Percentiles rank a stretch among this genome's conserved stretches.
These are phyloP conservation scores for Tephrocybe sp. DNA, from an alignment of 768 basidiomycete genomes.

Conservation along the genomic window DNA sequence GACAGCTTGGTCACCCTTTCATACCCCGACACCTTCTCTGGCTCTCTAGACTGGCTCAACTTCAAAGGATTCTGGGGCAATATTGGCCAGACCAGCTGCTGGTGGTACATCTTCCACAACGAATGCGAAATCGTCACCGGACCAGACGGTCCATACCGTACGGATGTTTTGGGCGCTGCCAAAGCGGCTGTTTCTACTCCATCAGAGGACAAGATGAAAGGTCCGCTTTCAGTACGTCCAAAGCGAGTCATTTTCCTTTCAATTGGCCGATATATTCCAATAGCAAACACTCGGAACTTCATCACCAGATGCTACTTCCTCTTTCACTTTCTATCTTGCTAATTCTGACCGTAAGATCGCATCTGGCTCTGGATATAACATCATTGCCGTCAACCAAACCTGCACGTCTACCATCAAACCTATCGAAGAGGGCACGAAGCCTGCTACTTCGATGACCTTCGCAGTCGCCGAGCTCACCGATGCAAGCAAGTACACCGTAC, in stretches of 20 bases:
- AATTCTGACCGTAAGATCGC: constrained; percentile 1
- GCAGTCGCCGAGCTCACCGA: constrained; percentile 4
- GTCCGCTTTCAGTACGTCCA: constrained; percentile 14
- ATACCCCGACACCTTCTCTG: constrained; percentile 15
- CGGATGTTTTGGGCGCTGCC: constrained; percentile 13
- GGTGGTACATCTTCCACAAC: constrained; percentile 15
- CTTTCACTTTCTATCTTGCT: constrained; percentile 15
- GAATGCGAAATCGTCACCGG: constrained; percentile 17
- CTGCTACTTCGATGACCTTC: neutral
- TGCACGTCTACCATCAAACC: constrained; percentile 9
- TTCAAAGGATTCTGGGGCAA: constrained; percentile 19
- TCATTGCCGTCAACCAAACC: constrained; percentile 13
- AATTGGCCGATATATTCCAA: neutral
- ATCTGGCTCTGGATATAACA: neutral
- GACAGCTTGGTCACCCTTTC: constrained; percentile 11
- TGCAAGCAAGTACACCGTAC: constrained; percentile 11
- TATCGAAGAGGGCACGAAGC: neutral
- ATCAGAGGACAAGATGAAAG: constrained; percentile 1
- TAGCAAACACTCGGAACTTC: constrained; percentile 17
- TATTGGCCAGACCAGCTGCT: constrained; percentile 15
- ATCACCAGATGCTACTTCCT: constrained; percentile 11
- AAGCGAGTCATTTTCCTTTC: neutral
- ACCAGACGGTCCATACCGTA: constrained; percentile 15
- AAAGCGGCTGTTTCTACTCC: neutral
- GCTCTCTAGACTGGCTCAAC: constrained; percentile 16